Evolutionary conservation across 1,284 basidiomycete genomes (phyloP), one percentile per base, ranked within the genome.

Genomic region (Grifola frondosa): DNA sequence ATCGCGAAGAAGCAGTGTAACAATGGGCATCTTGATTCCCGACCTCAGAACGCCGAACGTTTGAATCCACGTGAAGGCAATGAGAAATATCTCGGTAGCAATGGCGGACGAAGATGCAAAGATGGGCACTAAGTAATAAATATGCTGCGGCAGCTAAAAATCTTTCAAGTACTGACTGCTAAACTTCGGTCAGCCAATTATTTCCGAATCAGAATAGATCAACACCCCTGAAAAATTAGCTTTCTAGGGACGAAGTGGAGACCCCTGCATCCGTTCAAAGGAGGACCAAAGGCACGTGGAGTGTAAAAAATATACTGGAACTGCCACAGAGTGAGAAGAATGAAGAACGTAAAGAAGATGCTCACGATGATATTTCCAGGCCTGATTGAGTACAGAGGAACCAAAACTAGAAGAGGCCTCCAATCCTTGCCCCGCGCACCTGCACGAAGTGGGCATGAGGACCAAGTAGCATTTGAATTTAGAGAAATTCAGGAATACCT

Each of bases 341-440:
- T 8, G 5, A 36, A 5, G 11, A 6, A 13, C 1, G 17, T 17
- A 24, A 7, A 25, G 3, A 8, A 5, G 9, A 20, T 1, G 24
- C 49, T 23, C 25, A 51, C 49, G n/a, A 30, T 12, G 5, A 23
- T 13, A 4, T 39, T 8, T 13, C 37, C 8, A 11, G 42, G 36
- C 19, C 13, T 37, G 19, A 37, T 32, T 8, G 46, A 15, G 5
- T 35, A 34, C n/a, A 52, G 16, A 0, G 46, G 46, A 3, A 46
- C 11, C 11, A 45, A 32, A 2, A 48, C 3, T 4, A 46, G 7
- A 3, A 45, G 25, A 1, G 46, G 43, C 15, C 22, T 48, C 50
- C 46, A 52, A 19, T 48, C 46, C 13, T 30, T 30, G 3, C 38
- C 44, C 44, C 46, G n/a, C n/a, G n/a, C n/a, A n/a, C n/a, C n/a